A percentile compares a stretch with the other conserved stretches of the same genome.
Evolutionary conservation across 1,284 basidiomycete genomes (phyloP).

Genomic region (Apiotrichum akiyoshidainum): DNA sequence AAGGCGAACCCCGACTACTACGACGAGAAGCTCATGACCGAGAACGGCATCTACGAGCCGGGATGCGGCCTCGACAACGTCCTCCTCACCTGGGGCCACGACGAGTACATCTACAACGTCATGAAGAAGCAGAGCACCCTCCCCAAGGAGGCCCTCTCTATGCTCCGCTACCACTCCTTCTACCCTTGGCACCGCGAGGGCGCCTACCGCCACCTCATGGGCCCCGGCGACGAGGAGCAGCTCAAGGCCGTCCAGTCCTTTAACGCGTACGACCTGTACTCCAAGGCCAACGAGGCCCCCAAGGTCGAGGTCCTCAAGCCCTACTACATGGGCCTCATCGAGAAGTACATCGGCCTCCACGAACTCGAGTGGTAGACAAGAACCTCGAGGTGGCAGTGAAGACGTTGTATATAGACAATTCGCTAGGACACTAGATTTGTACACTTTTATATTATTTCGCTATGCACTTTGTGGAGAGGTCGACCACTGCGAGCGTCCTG

Average conservation of each 20-base stretch:
- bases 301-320: constrained; percentile 62
- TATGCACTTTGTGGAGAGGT: background rate
- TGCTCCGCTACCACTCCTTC: constrained; percentile 93
- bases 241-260: constrained; percentile 44
- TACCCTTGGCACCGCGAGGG: constrained; percentile 90
- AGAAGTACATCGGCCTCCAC: constrained; percentile 72
- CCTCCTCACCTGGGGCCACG: constrained; percentile 85
- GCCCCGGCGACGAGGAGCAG: constrained; percentile 54
- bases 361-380: constrained; percentile 68
- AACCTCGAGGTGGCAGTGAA: background rate
- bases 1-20: constrained; percentile 66
- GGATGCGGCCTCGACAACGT: constrained; percentile 83
- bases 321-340: constrained; percentile 61
- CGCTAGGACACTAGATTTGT: background rate
- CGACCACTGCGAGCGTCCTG: too few relatives aligned
- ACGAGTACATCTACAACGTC: constrained; percentile 56
- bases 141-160: constrained; percentile 75
- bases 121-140: constrained; percentile 51
- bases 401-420: background rate
- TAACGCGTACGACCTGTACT: constrained; percentile 72
- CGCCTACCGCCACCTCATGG: constrained; percentile 74
- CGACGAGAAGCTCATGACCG: constrained; percentile 68
- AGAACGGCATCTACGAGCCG: constrained; percentile 73
- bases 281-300: constrained; percentile 69
- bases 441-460: background rate